Conservation (phyloP, 2,329 filamentous ascomycete species). For the Hypoxylon sp. region DNA sequence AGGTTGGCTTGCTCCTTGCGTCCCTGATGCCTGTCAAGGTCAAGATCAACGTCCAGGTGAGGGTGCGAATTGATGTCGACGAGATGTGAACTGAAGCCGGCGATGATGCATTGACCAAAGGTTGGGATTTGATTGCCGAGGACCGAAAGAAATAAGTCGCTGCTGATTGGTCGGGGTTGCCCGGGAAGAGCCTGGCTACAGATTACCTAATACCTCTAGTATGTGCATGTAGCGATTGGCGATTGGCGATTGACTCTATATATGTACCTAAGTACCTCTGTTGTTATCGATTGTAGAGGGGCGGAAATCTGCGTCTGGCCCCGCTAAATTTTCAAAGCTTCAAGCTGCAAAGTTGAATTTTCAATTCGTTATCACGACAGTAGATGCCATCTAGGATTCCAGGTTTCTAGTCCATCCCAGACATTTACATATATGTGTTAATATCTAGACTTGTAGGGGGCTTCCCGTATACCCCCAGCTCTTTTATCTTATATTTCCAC, state of each 20-base stretch:
- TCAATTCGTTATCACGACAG: constrained; percentile 2
- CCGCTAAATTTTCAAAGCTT: constrained; percentile 29
- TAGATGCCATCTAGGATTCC: neutral
- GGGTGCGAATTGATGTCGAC: neutral
- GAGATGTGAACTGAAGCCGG: constrained; percentile 37
- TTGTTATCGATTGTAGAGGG: constrained; percentile 10
- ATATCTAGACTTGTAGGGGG: constrained; percentile 1
- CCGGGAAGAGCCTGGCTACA: constrained; percentile 28
- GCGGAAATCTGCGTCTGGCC: neutral
- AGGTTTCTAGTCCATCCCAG: neutral
- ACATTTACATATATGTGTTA: constrained; percentile 11
- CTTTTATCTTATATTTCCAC: neutral
- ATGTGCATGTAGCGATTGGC: neutral
- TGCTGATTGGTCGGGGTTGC: constrained; percentile 61
- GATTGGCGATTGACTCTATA: constrained; percentile 7
- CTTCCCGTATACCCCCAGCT: neutral
- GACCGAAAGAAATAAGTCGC: constrained; percentile 61
- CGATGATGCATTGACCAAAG: constrained; percentile 52
- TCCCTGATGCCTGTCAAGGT: constrained; percentile 21
- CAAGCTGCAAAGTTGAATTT: constrained; percentile 17
- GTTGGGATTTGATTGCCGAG: constrained; percentile 63
- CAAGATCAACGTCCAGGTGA: neutral
- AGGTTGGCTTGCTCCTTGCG: constrained; percentile 6
- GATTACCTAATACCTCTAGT: constrained; percentile 25
- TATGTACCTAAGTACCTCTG: constrained; percentile 6